These are phyloP conservation scores for Citrus medica DNA, from an alignment of 345 rosid species.

Conservation along the genomic window DNA sequence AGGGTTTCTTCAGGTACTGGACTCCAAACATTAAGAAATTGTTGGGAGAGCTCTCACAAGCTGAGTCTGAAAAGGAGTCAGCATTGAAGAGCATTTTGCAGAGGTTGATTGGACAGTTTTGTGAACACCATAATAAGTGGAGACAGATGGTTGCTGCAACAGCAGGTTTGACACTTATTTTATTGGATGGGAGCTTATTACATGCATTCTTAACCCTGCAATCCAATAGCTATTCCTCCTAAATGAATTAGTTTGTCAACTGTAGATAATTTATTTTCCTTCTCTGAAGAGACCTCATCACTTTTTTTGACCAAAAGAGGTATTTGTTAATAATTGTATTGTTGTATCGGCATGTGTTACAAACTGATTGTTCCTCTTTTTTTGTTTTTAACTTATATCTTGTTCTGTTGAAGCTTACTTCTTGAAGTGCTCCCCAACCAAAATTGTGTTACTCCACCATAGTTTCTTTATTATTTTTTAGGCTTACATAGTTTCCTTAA, in stretches of 20 bases:
- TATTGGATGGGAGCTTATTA: constrained; percentile 5
- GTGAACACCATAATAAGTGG: constrained; percentile 81
- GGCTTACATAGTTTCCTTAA: no score
- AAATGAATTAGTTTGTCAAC: background rate
- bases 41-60: constrained; percentile 64
- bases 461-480: no score
- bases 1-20: constrained; percentile 95
- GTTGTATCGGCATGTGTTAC: background rate
- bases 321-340: background rate
- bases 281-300: background rate
- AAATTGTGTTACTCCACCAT: background rate
- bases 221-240: background rate
- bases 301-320: background rate
- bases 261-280: background rate
- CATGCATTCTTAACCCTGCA: background rate
- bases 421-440: background rate
- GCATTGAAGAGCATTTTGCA: constrained; percentile 76
- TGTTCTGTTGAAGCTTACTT: background rate
- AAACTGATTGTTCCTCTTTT: background rate
- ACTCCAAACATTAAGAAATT: constrained; percentile 73
- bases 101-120: constrained; percentile 67
- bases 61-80: constrained; percentile 78
- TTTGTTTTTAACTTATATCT: background rate
- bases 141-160: constrained; percentile 66
- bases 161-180: constrained; percentile 50